phyloP scores from a whole-genome alignment of 768 basidiomycete species.

The Agrocybe pediades region DNA sequence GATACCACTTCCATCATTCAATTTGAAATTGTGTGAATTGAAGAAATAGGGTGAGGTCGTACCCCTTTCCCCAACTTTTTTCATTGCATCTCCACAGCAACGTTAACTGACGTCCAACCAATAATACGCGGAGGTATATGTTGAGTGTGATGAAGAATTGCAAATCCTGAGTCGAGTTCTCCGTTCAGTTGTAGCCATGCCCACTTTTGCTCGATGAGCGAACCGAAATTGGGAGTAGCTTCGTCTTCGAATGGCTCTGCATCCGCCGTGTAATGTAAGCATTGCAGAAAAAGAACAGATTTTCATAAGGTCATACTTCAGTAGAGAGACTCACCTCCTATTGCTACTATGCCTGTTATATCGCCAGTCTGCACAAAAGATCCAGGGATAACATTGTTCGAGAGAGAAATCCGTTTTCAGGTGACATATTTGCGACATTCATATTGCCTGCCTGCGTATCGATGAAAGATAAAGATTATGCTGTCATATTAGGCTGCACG shows the following conservation, averaged over 20 bases:
- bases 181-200: constrained; percentile 87
- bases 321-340: constrained; percentile 96
- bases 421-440: not conserved
- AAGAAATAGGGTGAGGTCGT: too few relatives aligned
- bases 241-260: constrained; percentile 93
- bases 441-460: constrained; percentile 46
- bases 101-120: too few relatives aligned
- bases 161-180: constrained; percentile 89
- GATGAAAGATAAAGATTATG: constrained; percentile 92
- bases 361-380: constrained; percentile 97
- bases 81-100: constrained; percentile 71
- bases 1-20: too few relatives aligned
- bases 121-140: too few relatives aligned
- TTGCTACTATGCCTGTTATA: constrained; percentile 82
- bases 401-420: not conserved
- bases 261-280: not conserved
- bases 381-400: constrained; percentile 73
- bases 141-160: constrained; percentile 96
- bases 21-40: constrained; percentile 8
- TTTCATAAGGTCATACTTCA: constrained; percentile 56
- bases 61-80: too few relatives aligned
- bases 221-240: constrained; percentile 87
- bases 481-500: constrained; percentile 90
- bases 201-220: constrained; percentile 87
- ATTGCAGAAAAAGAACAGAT: not conserved